phyloP scores from a whole-genome alignment of 2,329 filamentous ascomycete species.

The Bipolaris victoriae region DNA sequence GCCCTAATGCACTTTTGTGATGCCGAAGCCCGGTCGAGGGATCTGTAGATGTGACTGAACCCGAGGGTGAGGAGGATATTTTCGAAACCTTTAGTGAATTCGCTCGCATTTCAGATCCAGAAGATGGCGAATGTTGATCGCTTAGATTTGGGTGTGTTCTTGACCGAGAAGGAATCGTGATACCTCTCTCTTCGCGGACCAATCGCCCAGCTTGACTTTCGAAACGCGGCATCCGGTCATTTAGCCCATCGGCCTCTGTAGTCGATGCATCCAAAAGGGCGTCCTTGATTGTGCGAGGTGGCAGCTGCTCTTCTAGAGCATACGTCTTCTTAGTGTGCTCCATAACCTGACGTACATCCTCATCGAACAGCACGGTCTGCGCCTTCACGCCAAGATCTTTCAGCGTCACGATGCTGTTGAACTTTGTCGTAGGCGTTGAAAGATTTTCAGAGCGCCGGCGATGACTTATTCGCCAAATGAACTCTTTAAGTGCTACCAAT shows the following conservation, averaged over 20 bases:
- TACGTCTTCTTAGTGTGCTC: slow-evolving; percentile 42
- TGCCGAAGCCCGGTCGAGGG: slow-evolving; percentile 51
- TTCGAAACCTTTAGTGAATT: slow-evolving; percentile 39
- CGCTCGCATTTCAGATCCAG: slow-evolving; percentile 45
- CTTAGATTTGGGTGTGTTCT: slow-evolving; percentile 25
- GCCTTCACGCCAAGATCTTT: slow-evolving; percentile 78
- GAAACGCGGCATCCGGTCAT: slow-evolving; percentile 50
- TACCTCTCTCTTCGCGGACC: slow-evolving; percentile 33
- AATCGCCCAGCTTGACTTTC: slow-evolving; percentile 50
- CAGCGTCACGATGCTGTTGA: slow-evolving; percentile 75
- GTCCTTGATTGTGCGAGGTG: slow-evolving; percentile 81
- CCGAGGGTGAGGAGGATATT: slow-evolving; percentile 40
- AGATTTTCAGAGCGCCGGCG: slow-evolving; percentile 66
- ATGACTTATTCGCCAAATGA: slow-evolving; percentile 84
- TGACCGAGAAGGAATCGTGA: slow-evolving; percentile 33
- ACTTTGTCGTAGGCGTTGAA: slow-evolving; percentile 50
- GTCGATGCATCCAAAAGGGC: slow-evolving; percentile 90
- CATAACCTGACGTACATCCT: slow-evolving; percentile 60
- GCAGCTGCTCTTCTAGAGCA: slow-evolving; percentile 43
- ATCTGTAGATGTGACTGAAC: slow-evolving; percentile 40
- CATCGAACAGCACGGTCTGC: slow-evolving; percentile 92
- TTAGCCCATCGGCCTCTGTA: slow-evolving; percentile 74
- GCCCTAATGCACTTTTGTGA: slow-evolving; percentile 63
- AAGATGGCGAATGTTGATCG: slow-evolving; percentile 33
- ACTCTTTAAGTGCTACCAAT: slow-evolving; percentile 82